Base-by-base conservation (phyloP, 192 early-diverging fungal species). In the Entomortierella beljakovae region DNA sequence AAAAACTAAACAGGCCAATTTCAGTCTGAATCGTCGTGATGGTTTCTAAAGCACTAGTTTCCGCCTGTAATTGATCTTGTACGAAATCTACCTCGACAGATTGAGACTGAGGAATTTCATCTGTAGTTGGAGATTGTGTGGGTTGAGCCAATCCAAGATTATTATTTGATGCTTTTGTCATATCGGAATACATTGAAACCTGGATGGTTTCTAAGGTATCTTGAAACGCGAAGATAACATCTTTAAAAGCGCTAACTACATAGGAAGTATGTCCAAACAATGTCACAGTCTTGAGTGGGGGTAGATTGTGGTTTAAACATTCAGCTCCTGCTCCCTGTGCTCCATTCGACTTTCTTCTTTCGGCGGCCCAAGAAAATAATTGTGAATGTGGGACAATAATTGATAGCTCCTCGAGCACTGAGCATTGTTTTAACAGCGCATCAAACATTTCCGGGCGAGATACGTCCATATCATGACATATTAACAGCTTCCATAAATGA, bases 381-480 rank as follows among this genome's bases (percentile, higher is more conserved):
- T 57, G 32, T n/a, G 70, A 49, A 32, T 72, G 70, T 1, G 70
- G 70, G n/a, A 72, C 70, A 23, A 72, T 52, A 48, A 72, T 72
- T 11, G 70, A 72, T 18, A 72, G 61, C 46, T 72, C 70, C 70
- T 72, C 70, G 9, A 72, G 54, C 16, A 72, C 61, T 31, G 34
- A 35, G 56, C 70, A 72, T 9, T 61, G 70, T 46, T 72, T 56
- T 46, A 72, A 23, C 6, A 72, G 50, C 5, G 46, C 53, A 28
- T 72, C 70, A 58, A 72, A 72, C 61, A 72, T 64, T 8, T 64
- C 55, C 22, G 61, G 61, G 0, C 50, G 29, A 4, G 55, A 32
- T n/a, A 72, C 55, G 1, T 72, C 70, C 70, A 72, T 72, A 48
- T 72, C 55, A 54, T 72, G 70, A 42, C 70, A 72, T 18, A 72